phyloP scores from a whole-genome alignment of 352 stramenopile genomes.

The Phytophthora lateralis region DNA sequence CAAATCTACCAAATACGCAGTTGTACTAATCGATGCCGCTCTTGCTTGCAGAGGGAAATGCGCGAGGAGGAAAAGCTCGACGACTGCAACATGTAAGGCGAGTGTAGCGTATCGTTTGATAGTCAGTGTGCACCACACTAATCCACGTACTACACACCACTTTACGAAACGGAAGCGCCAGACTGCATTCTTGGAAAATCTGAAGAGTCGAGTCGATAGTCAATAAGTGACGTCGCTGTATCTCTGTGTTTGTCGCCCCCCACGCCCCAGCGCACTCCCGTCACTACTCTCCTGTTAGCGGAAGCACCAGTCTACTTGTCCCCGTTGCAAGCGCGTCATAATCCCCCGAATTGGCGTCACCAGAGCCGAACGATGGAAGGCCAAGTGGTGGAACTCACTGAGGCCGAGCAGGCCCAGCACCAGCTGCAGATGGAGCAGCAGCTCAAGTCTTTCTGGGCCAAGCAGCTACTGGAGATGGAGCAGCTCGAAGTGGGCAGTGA shows the following conservation, averaged over 20 bases:
- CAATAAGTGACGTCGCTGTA: constrained; percentile 4
- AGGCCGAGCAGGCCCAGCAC: constrained; percentile 86
- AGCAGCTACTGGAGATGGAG: constrained; percentile 92
- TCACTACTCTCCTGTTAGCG: background rate
- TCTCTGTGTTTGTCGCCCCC: background rate
- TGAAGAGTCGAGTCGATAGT: constrained; percentile 28
- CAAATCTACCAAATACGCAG: background rate
- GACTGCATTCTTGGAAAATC: constrained; percentile 21
- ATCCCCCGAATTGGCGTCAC: constrained; percentile 9
- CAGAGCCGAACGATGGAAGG: constrained; percentile 59
- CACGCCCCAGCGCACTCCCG: background rate
- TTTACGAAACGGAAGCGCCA: background rate
- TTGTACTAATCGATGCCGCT: background rate
- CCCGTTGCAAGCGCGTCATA: constrained; percentile 1
- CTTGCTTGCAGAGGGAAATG: constrained; percentile 31
- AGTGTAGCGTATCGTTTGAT: constrained; percentile 2
- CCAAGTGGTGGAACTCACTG: constrained; percentile 87
- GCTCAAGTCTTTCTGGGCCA: constrained; percentile 93
- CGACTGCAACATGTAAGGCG: constrained; percentile 1
- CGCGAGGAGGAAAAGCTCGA: constrained; percentile 25
- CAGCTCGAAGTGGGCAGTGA: constrained; percentile 92
- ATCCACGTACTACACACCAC: background rate
- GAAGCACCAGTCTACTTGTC: background rate
- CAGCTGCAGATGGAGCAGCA: constrained; percentile 89
- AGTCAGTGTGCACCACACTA: constrained; percentile 10